Base-by-base conservation (phyloP, 805 yeast species). In the Yarrowia yakushimensis region DNA sequence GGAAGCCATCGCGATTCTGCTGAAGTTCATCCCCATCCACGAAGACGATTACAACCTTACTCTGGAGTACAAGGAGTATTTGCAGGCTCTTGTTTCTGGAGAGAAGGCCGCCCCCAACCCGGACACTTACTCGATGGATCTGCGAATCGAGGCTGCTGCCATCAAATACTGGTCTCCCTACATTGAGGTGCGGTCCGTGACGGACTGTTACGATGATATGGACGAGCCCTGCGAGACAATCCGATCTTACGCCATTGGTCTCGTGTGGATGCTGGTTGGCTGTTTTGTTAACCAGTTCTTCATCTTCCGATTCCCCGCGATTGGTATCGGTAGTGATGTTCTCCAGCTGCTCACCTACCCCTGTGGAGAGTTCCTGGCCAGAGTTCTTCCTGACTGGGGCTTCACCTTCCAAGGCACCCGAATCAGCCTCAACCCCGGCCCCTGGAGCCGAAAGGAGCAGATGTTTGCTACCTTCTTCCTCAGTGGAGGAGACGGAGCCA, bases 101-200 rank as follows among this genome's bases (percentile, higher is more conserved):
- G 55, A 48, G 28, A 48, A 48, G n/a, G 30, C 22, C 28, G 39
- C 55, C 5, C 55, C 55, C 11, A 22, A 48, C 30, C 55, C 55
- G 2, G 55, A 48, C 2, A 48, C 55, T 15, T 48, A 22, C 30
- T 48, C 55, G 6, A 0, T 31, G 37, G 55, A 48, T n/a, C 37
- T 48, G 10, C 18, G 55, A 48, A 31, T 31, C 28, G 55, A 48
- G n/a, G 55, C 55, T 15, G 55, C 55, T 7, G 33, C 39, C 20
- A 48, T 48, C 55, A 31, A 48, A 18, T 31, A 52, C 34, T 52
- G 60, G 60, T 81, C 85, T 23, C 87, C 88, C 12, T 85, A 85
- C 69, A 83, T 86, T 1, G 89, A 85, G 71, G 88, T 85, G 20
- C 78, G 90, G 71, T 82, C 88, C 22, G 81, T 85, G n/a, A 77